Base-by-base conservation (phyloP, 139 green algal genomes). In the Protoeuglena noctilucae region DNA sequence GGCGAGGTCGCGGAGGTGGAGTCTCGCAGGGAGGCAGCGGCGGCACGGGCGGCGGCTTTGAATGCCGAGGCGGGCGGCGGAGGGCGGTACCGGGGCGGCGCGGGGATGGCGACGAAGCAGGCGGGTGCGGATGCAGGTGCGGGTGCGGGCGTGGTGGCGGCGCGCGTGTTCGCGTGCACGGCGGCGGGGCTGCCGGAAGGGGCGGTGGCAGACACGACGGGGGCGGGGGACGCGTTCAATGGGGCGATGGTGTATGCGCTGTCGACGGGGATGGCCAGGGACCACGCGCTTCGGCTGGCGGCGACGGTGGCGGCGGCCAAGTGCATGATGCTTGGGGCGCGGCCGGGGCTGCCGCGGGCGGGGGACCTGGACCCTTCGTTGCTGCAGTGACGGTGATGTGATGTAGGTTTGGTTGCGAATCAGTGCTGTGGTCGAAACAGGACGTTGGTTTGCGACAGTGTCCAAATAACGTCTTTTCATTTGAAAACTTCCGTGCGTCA, bases 161-260 rank as follows among this genome's bases (percentile, higher is more conserved):
- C 40, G 52, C 43, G 71, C 48, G 27, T 64, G 27, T 14, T 67
- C 43, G 49, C 57, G 3, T 55, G 39, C 2, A 46, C 40, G 14
- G 54, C 64, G 27, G 54, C 9, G 43, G 53, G 5, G 26, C 62
- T 39, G n/a, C 28, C 3, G 14, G 1, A 19, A 31, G 29, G 40
- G 4, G 7, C 5, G 18, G 67, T 95, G 2, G 63, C 83, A 23
- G 87, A 96, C 64, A 94, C 87, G 5, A 94, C 85, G 2, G 88
- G 89, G 1, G 89, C 89, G 1, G 89, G 89, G 0, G 89, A 97
- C 64, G 68, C 87, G 2, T 97, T 96, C 72, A 93, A 93, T 39
- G 89, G 82, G 0, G 66, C 61, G 22, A 50, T 93, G 1, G 27
- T 94, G 41, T 94, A 94, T 53, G 71, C 68, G 9, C 34, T 95